phyloP scores from a whole-genome alignment of 164 flowering plant genomes.

The Nelumbo lutea region DNA sequence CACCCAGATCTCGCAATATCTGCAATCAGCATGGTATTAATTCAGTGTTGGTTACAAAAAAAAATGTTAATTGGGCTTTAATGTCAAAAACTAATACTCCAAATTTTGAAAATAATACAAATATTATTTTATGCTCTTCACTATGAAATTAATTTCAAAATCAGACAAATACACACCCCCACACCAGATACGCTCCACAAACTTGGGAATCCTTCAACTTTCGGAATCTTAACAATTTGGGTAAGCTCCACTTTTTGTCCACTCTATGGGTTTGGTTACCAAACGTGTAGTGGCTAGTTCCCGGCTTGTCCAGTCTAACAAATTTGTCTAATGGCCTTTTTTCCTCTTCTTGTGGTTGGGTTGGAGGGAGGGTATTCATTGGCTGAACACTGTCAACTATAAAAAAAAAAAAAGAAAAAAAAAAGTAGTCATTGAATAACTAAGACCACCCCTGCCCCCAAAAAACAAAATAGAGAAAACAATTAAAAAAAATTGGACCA shows the following conservation, averaged over 20 bases:
- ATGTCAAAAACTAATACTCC: not conserved
- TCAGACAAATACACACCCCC: not conserved
- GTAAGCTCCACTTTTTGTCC: too few relatives aligned
- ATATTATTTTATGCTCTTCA: not conserved
- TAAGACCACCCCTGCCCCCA: too few relatives aligned
- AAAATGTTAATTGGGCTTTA: too few relatives aligned
- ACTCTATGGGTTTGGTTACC: too few relatives aligned
- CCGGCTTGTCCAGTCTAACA: too few relatives aligned
- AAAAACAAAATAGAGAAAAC: not conserved
- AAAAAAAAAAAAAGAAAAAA: not conserved
- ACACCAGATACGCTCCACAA: not conserved
- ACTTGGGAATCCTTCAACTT: too few relatives aligned
- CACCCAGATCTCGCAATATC: slow-evolving; percentile 88
- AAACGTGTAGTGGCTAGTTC: too few relatives aligned
- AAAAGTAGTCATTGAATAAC: not conserved
- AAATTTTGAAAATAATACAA: not conserved
- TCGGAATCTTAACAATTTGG: too few relatives aligned
- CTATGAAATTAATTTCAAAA: not conserved
- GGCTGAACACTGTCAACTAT: not conserved
- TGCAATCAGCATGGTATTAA: slow-evolving; percentile 30
- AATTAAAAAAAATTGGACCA: not conserved
- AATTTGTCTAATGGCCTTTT: too few relatives aligned
- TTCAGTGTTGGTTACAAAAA: not conserved
- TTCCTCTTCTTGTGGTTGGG: too few relatives aligned
- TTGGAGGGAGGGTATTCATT: not conserved